These are phyloP conservation scores for Aegilops sharonensis DNA, from an alignment of 176 grass and related monocot species.

Conservation along the genomic window DNA sequence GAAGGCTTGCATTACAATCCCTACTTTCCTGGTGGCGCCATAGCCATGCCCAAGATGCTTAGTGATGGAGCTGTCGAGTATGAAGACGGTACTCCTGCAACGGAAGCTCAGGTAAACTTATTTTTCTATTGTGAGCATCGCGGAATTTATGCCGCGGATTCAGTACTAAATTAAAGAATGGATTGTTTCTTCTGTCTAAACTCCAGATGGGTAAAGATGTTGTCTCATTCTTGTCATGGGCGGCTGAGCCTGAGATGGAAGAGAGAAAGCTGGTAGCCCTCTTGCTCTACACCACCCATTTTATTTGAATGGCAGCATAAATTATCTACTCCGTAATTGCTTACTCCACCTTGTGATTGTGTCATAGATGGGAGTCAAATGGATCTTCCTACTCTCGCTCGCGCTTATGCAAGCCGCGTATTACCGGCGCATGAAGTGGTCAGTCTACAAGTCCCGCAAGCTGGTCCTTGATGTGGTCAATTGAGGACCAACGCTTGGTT, in stretches of 20 bases:
- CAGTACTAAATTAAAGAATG: conserved; percentile 37
- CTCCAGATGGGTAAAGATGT: conserved; percentile 96
- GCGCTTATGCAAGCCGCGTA: conserved; percentile 96
- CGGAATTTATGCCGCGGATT: conserved; percentile 53
- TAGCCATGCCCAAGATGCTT: conserved; percentile 99
- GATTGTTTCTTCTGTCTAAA: neutral
- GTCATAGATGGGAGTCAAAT: conserved; percentile 84
- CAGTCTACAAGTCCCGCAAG: conserved; percentile 81
- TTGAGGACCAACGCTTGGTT: conserved; percentile 30
- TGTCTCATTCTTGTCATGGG: conserved; percentile 91
- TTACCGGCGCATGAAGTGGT: conserved; percentile 98
- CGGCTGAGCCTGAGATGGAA: conserved; percentile 99
- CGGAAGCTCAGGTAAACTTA: conserved; percentile 80
- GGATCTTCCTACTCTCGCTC: conserved; percentile 97
- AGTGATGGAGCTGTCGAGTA: conserved; percentile 92
- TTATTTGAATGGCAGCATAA: neutral
- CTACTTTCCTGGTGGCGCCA: conserved; percentile 96
- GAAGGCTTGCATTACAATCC: conserved; percentile 97
- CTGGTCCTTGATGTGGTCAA: conserved; percentile 91
- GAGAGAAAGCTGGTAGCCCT: conserved; percentile 89
- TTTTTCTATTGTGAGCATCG: neutral
- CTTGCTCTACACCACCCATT: neutral
- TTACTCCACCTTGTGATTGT: neutral
- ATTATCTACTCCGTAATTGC: neutral
- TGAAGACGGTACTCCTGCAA: conserved; percentile 88